Percentiles rank a stretch among this genome's conserved stretches.
These are phyloP conservation scores for Ceraceosorus bombacis DNA, from an alignment of 1,284 basidiomycete species.

Conservation along the genomic window DNA sequence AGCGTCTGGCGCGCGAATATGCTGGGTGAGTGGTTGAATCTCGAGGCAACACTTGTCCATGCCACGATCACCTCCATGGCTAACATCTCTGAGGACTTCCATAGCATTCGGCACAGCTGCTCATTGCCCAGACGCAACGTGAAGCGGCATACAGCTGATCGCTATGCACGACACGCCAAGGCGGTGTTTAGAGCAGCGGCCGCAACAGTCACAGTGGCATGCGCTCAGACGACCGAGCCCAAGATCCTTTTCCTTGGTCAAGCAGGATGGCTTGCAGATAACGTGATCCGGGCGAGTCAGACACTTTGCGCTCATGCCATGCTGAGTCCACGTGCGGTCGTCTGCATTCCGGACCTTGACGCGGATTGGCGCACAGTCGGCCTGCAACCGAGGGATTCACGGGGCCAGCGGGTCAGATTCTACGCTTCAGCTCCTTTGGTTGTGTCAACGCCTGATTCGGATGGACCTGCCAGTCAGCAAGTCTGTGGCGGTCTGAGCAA, in stretches of 20 bases:
- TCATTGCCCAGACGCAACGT: background rate
- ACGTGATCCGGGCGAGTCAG: constrained; percentile 12
- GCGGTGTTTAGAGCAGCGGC: background rate
- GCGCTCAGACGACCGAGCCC: constrained; percentile 5
- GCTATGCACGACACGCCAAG: constrained; percentile 6
- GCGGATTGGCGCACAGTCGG: constrained; percentile 32
- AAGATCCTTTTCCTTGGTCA: constrained; percentile 26
- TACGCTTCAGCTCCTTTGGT: constrained; percentile 32
- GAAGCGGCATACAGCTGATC: background rate
- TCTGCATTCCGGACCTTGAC: constrained; percentile 22
- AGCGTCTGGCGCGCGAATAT: background rate
- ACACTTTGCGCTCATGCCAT: constrained; percentile 30
- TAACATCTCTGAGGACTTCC: background rate
- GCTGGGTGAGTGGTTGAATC: background rate
- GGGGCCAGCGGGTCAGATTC: constrained; percentile 18
- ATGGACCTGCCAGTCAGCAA: constrained; percentile 1
- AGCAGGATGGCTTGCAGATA: constrained; percentile 14
- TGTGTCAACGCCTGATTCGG: constrained; percentile 4
- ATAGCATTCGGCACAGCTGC: background rate
- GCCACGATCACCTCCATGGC: background rate
- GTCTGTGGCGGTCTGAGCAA: too few species aligned
- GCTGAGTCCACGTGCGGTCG: constrained; percentile 26
- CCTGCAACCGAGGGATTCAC: background rate
- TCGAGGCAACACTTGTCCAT: background rate
- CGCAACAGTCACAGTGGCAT: background rate